A percentile compares a stretch with the other conserved stretches of the same genome.
Evolutionary conservation across 371 early-diverging fungal species (phyloP).

Genomic region (Rhizopus arrhizus): DNA sequence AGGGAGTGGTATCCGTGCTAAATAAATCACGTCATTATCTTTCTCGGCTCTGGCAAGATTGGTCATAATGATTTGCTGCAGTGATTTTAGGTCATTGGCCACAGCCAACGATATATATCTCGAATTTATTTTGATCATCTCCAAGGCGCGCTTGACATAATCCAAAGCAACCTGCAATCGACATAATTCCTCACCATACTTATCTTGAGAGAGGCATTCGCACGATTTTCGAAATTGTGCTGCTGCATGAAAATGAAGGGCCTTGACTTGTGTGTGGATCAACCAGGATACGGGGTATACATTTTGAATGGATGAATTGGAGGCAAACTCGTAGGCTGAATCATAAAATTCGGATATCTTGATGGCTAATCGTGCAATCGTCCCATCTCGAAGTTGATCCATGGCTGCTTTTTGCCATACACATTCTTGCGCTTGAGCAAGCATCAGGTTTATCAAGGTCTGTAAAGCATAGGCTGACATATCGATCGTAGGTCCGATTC

Average conservation of each 20-base stretch:
- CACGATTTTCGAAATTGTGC: conserved; percentile 78
- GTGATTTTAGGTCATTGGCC: conserved; percentile 46
- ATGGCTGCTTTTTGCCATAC: conserved; percentile 82
- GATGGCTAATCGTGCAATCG: conserved; percentile 77
- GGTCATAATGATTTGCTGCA: conserved; percentile 59
- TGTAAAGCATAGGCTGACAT: conserved; percentile 61
- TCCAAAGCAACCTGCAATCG: conserved; percentile 66
- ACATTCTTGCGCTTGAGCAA: conserved; percentile 91
- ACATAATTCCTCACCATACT: conserved; percentile 88
- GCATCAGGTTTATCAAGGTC: conserved; percentile 73
- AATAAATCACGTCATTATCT: conserved; percentile 89
- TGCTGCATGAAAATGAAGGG: conserved; percentile 71
- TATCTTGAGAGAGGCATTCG: conserved; percentile 71
- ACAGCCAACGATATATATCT: conserved; percentile 30
- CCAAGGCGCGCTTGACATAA: conserved; percentile 40
- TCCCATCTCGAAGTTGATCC: conserved; percentile 77
- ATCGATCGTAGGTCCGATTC: conserved; percentile 60
- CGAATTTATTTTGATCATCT: conserved; percentile 20
- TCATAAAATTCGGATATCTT: conserved; percentile 77
- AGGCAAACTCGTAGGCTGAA: conserved; percentile 63
- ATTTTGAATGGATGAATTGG: conserved; percentile 56
- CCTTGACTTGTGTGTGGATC: conserved; percentile 70
- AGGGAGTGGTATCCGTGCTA: conserved; percentile 72
- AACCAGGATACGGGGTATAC: conserved; percentile 61
- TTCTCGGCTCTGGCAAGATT: conserved; percentile 77